A percentile compares a stretch with the other conserved stretches of the same genome.
These are phyloP conservation scores for Apiospora rasikravindrae DNA, from an alignment of 2,329 filamentous ascomycete species.

Conservation along the genomic window DNA sequence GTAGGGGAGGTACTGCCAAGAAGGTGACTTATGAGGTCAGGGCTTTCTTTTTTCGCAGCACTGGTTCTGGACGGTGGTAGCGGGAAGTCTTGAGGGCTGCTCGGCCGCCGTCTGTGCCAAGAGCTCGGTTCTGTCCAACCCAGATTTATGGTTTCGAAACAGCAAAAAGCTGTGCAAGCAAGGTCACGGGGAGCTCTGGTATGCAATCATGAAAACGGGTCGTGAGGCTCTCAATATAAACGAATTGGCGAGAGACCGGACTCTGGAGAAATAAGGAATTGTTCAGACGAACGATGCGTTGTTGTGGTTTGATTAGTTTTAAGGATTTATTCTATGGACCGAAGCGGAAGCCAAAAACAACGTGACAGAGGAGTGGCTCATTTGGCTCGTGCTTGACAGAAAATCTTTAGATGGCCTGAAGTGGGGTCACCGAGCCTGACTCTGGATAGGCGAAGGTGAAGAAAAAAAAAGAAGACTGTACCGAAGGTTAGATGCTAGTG, in stretches of 20 bases:
- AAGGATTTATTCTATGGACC: not conserved
- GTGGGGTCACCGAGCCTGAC: constrained; percentile 13
- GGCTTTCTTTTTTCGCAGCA: not conserved
- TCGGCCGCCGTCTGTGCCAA: not conserved
- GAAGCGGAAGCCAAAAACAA: not conserved
- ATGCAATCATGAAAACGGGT: not conserved
- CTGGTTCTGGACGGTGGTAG: not conserved
- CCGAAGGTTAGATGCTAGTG: not conserved
- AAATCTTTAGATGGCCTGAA: constrained; percentile 9
- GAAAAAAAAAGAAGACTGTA: not conserved
- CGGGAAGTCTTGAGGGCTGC: not conserved
- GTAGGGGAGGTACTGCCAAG: not conserved
- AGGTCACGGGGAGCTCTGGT: not conserved
- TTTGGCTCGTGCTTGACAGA: constrained; percentile 14
- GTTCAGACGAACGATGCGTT: constrained; percentile 10
- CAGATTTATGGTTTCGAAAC: not conserved
- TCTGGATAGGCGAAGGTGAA: not conserved
- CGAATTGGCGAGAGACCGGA: not conserved
- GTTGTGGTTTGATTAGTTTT: constrained; percentile 5
- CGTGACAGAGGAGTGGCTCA: not conserved
- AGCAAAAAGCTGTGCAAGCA: not conserved
- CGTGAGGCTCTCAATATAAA: constrained; percentile 2
- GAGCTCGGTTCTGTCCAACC: constrained; percentile 1
- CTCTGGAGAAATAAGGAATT: not conserved
- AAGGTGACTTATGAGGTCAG: not conserved